Percentiles rank a stretch among this genome's conserved stretches.
These are phyloP conservation scores for Eimeria brunetti DNA, from an alignment of 169 alveolate species.

Conservation along the genomic window DNA sequence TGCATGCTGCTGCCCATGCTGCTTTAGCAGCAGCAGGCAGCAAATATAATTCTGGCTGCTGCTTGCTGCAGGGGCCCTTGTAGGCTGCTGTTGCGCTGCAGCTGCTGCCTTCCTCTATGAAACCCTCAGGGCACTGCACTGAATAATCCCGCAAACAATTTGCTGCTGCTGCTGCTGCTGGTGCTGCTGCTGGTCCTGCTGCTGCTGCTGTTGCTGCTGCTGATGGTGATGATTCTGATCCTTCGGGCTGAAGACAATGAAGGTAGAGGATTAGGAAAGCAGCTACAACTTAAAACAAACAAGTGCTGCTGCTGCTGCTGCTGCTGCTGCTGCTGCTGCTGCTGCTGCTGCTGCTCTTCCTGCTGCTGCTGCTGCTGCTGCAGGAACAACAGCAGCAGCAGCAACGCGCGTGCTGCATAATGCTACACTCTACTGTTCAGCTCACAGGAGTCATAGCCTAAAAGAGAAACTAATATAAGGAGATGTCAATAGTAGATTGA, in stretches of 20 bases:
- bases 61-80: slow-evolving; percentile 51
- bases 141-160: slow-evolving; percentile 46
- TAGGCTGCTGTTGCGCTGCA: slow-evolving; percentile 49
- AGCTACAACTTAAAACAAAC: too few species aligned
- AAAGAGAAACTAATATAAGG: neutral
- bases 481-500: neutral
- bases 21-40: slow-evolving; percentile 35
- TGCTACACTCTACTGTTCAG: neutral
- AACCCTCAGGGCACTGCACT: slow-evolving; percentile 31
- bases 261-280: too few species aligned
- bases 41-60: slow-evolving; percentile 17
- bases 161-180: too few species aligned
- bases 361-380: neutral
- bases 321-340: too few species aligned
- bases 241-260: too few species aligned
- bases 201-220: too few species aligned
- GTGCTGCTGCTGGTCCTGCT: neutral
- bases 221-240: too few species aligned
- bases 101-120: neutral
- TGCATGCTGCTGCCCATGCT: slow-evolving; percentile 53
- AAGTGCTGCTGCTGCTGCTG: too few species aligned
- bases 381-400: neutral
- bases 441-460: slow-evolving; percentile 1
- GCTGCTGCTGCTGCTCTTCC: too few species aligned
- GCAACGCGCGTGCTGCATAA: neutral